Evolutionary conservation across 1,284 basidiomycete species (phyloP), one percentile per base, ranked within the genome.

Genomic region (Neolentinus lepideus): DNA sequence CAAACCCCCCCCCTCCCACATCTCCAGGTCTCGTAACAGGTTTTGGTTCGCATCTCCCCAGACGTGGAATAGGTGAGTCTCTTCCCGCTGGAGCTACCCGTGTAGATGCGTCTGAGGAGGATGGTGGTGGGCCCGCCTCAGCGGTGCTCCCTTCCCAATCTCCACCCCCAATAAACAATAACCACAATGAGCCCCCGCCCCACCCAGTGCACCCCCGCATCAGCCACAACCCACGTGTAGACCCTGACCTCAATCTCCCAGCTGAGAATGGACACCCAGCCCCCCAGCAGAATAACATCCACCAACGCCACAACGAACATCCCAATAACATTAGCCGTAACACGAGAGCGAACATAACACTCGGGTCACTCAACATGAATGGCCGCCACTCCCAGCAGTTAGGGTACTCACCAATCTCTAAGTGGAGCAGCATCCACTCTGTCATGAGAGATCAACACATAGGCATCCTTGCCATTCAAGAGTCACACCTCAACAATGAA

Each of bases 341-440:
- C 14, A 60, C 58, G 1, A 59, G 58, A 53, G 61, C 62, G 10
- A 54, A 56, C 26, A 58, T 67, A 1, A 59, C 57, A 19, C 51
- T 67, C 1, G 64, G 60, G 0, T 59, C 65, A 0, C 52, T 67
- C 1, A 69, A 67, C 35, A 65, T 67, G 31, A 60, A 55, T 51
- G 65, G 67, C 0, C 36, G 57, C 12, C 58, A 56, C 1, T 43
- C 52, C 11, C 4, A 19, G n/a, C 14, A 10, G 2, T 12, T 21
- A 4, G 46, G 52, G 2, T 26, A 48, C 1, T 36, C 54, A 1
- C 31, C 51, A 12, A 53, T 58, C 16, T 50, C 47, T 6, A 70
- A 69, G 58, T 71, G 69, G 68, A 19, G 54, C 3, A 58, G 67
- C n/a, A 56, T 73, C 1, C 67, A 69, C 46, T 63, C 68, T 52